These are phyloP conservation scores for Striga hermonthica DNA, from an alignment of 305 asterid species.

Conservation along the genomic window DNA sequence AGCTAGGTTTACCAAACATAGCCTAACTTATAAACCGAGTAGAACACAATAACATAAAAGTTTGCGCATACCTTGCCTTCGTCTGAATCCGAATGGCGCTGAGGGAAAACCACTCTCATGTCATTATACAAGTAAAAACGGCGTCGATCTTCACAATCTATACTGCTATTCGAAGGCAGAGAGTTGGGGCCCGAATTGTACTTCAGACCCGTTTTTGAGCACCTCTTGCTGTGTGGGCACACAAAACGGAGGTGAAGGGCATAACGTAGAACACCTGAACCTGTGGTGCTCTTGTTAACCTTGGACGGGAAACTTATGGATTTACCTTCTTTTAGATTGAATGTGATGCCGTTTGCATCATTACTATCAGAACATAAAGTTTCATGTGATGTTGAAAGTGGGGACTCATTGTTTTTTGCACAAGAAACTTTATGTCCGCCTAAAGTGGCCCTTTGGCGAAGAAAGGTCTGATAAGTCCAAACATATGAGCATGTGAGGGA, in stretches of 20 bases:
- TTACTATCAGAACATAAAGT: constrained; percentile 30
- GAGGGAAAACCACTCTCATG: constrained; percentile 94
- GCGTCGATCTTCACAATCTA: constrained; percentile 50
- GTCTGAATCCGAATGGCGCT: constrained; percentile 88
- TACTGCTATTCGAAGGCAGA: constrained; percentile 39
- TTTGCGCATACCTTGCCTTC: constrained; percentile 79
- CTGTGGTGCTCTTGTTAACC: constrained; percentile 53
- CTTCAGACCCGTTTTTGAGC: constrained; percentile 43
- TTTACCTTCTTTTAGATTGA: constrained; percentile 36
- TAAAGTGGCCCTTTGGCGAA: constrained; percentile 81
- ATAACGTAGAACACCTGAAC: constrained; percentile 72
- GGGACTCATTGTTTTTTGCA: constrained; percentile 30
- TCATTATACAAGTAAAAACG: constrained; percentile 82
- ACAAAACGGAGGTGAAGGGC: constrained; percentile 81
- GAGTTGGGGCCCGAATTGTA: constrained; percentile 58
- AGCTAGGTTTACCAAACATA: too few species aligned
- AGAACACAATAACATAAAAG: constrained; percentile 7
- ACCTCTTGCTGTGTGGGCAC: constrained; percentile 64
- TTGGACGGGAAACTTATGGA: constrained; percentile 44
- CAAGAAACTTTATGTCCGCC: constrained; percentile 44
- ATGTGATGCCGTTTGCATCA: constrained; percentile 29
- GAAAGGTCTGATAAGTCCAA: constrained; percentile 61
- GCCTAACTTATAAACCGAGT: not conserved
- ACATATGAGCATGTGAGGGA: constrained; percentile 6
- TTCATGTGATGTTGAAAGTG: constrained; percentile 31